These are phyloP conservation scores for Debaryomyces psychrophilus DNA, from an alignment of 1,139 yeast genomes.

Conservation along the genomic window DNA sequence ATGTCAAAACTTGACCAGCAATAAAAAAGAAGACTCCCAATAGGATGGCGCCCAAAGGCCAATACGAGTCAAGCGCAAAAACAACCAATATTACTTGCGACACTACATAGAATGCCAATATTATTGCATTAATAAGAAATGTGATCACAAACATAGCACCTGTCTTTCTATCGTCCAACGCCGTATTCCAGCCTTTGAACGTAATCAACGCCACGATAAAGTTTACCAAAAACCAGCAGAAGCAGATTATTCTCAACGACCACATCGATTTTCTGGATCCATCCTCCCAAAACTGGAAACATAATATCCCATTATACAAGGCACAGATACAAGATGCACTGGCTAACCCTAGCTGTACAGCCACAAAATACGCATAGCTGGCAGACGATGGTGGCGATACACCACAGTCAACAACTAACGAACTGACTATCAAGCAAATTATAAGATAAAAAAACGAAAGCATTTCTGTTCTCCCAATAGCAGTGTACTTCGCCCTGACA, in stretches of 20 bases:
- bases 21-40: constrained; percentile 74
- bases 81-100: constrained; percentile 74
- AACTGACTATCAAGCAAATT: constrained; percentile 59
- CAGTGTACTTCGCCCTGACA: constrained; percentile 83
- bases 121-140: constrained; percentile 70
- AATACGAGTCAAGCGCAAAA: constrained; percentile 68
- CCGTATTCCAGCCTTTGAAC: constrained; percentile 66
- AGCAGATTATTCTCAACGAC: constrained; percentile 51
- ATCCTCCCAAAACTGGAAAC: constrained; percentile 93
- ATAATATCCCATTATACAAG: constrained; percentile 73
- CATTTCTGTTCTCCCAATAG: constrained; percentile 90
- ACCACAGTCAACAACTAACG: constrained; percentile 86
- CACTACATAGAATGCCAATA: constrained; percentile 62
- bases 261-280: constrained; percentile 72
- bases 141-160: constrained; percentile 67
- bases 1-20: constrained; percentile 77
- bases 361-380: constrained; percentile 80
- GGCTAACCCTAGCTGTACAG: constrained; percentile 74
- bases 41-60: constrained; percentile 85
- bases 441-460: constrained; percentile 67
- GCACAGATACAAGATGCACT: constrained; percentile 72
- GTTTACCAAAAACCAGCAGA: constrained; percentile 59
- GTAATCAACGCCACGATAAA: constrained; percentile 73
- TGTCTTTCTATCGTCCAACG: constrained; percentile 50
- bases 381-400: constrained; percentile 83